phyloP scores from a whole-genome alignment of 352 stramenopile genomes.

The Peronospora destructor region DNA sequence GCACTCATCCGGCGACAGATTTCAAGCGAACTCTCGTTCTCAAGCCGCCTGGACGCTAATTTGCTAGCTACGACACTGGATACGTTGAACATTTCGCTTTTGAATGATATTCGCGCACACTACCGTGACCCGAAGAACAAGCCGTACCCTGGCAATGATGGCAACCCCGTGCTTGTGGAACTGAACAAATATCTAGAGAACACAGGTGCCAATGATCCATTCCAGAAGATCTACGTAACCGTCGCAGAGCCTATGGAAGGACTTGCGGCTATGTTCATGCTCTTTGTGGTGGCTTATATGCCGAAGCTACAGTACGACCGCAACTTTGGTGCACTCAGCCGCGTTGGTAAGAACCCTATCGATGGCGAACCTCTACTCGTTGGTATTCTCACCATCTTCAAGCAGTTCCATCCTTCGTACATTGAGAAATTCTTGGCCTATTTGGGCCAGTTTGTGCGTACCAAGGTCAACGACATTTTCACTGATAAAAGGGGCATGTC shows the following conservation, averaged over 20 bases:
- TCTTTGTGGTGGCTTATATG: conserved; percentile 91
- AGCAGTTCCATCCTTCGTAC: conserved; percentile 93
- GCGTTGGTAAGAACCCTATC: conserved; percentile 87
- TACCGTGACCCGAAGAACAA: conserved; percentile 78
- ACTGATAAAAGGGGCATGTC: conserved; percentile 46
- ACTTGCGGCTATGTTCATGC: conserved; percentile 86
- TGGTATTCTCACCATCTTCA: conserved; percentile 89
- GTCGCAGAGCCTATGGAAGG: conserved; percentile 87
- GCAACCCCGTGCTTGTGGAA: conserved; percentile 82
- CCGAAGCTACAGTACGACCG: conserved; percentile 90
- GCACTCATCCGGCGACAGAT: conserved; percentile 90
- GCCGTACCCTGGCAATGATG: conserved; percentile 68
- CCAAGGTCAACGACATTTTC: conserved; percentile 83
- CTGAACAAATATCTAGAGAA: conserved; percentile 90
- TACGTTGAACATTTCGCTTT: conserved; percentile 85
- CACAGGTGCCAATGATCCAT: conserved; percentile 87
- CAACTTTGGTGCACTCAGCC: conserved; percentile 86
- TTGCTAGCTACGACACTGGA: conserved; percentile 84
- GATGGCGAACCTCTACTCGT: conserved; percentile 89
- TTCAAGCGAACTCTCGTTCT: conserved; percentile 87
- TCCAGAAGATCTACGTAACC: conserved; percentile 92
- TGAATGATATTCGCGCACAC: conserved; percentile 86
- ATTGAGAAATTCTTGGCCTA: conserved; percentile 90
- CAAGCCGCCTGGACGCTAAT: conserved; percentile 87
- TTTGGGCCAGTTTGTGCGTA: conserved; percentile 89